These are phyloP conservation scores for Russula sp. DNA, from an alignment of 768 basidiomycete species.

Conservation along the genomic window DNA sequence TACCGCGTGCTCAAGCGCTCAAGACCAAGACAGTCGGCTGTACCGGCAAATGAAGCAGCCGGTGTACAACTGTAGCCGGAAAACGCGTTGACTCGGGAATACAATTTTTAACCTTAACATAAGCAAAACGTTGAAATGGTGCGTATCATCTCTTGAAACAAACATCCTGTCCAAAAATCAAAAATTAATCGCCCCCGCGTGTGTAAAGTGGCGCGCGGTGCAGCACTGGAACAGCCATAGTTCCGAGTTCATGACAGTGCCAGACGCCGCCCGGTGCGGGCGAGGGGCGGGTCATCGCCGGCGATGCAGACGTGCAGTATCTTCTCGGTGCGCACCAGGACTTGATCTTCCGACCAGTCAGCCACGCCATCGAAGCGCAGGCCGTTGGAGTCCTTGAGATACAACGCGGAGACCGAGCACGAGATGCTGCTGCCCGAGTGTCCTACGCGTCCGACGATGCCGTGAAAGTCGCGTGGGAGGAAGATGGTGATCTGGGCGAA, in stretches of 20 bases:
- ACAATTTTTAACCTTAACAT: too few relatives aligned
- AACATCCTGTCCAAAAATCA: too few relatives aligned
- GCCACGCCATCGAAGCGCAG: slow-evolving; percentile 7
- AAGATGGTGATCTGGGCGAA: slow-evolving; percentile 3
- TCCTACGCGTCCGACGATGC: slow-evolving; percentile 14
- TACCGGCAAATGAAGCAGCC: too few relatives aligned
- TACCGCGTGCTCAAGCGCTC: too few relatives aligned
- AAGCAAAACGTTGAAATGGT: too few relatives aligned
- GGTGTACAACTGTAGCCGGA: too few relatives aligned
- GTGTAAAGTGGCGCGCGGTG: background rate
- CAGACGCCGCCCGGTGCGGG: background rate
- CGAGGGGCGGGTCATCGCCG: background rate
- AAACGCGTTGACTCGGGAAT: too few relatives aligned
- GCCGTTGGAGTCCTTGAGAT: slow-evolving; percentile 2
- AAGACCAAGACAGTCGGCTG: too few relatives aligned
- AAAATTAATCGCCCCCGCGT: too few relatives aligned
- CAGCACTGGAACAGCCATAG: background rate
- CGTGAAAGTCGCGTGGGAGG: slow-evolving; percentile 8
- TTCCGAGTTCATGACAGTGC: background rate
- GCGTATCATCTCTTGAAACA: too few relatives aligned
- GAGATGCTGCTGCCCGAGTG: slow-evolving; percentile 15
- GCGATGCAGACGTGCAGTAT: slow-evolving; percentile 8
- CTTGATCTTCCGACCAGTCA: background rate
- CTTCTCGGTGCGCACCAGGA: slow-evolving; percentile 15
- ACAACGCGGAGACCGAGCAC: slow-evolving; percentile 5